phyloP scores from a whole-genome alignment of 768 basidiomycete genomes.

The Leccinum rimulosum region DNA sequence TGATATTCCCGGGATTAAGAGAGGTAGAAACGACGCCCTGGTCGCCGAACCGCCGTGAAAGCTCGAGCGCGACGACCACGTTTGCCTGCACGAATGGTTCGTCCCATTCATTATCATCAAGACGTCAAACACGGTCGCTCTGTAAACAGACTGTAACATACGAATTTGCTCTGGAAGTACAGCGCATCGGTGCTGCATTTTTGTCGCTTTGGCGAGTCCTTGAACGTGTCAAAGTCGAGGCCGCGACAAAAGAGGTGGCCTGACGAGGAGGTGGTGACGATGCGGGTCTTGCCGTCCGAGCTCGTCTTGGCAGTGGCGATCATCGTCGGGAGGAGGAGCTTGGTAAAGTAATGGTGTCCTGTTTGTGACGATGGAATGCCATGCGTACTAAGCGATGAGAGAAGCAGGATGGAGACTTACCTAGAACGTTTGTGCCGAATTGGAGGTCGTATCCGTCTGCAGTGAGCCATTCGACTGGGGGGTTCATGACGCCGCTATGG shows the following conservation, averaged over 20 bases:
- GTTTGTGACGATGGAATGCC: neutral
- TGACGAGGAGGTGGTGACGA: slow-evolving; percentile 47
- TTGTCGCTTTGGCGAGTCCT: slow-evolving; percentile 32
- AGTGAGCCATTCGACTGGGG: slow-evolving; percentile 41
- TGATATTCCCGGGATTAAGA: slow-evolving; percentile 45
- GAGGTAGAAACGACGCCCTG: slow-evolving; percentile 45
- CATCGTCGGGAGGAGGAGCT: slow-evolving; percentile 49
- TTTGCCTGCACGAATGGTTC: slow-evolving; percentile 36
- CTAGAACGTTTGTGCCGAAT: slow-evolving; percentile 25
- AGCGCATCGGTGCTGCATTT: slow-evolving; percentile 15
- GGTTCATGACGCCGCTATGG: slow-evolving; percentile 46
- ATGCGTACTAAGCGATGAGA: neutral
- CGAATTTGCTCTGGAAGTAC: slow-evolving; percentile 46
- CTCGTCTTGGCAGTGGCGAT: slow-evolving; percentile 37
- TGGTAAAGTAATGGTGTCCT: slow-evolving; percentile 64
- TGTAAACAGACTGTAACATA: slow-evolving; percentile 11
- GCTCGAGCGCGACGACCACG: slow-evolving; percentile 42
- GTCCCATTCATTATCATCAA: neutral
- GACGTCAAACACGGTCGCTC: neutral
- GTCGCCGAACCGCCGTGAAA: slow-evolving; percentile 45
- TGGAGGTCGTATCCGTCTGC: slow-evolving; percentile 48
- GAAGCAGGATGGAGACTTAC: slow-evolving; percentile 22
- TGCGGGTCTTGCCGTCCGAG: slow-evolving; percentile 42
- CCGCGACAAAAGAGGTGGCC: slow-evolving; percentile 30
- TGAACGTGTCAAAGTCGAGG: slow-evolving; percentile 42